Evolutionary conservation across 306 rosid genomes (phyloP), one percentile per base, ranked within the genome.

Genomic region (Trifolium repens): DNA sequence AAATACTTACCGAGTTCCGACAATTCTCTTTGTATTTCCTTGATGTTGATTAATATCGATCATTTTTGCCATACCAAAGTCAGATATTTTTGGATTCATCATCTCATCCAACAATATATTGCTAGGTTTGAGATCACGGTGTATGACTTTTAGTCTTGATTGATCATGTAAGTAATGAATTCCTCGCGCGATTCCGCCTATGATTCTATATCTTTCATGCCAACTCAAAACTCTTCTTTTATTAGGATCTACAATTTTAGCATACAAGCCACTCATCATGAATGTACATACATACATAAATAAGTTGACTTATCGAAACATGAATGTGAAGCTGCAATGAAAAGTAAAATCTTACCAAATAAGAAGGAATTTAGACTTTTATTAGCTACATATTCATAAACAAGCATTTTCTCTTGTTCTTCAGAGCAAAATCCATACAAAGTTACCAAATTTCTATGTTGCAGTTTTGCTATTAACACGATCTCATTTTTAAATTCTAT

Each of bases 311-410:
- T 32, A 22, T 19, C 14, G 5, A 46, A 46, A 46, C 52, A 46
- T 46, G n/a, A 46, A 46, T 46, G n/a, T 13, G 4, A 46, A 4
- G 16, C 37, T 58, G 3, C 63, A 14, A 6, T n/a, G 14, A 62
- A 34, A 62, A 34, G 7, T 32, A 2, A 37, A 34, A 32, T 14
- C 60, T 57, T 64, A 83, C 86, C 86, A 71, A 83, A 83, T 13
- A 83, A 57, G 57, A 79, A 83, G 17, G 44, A 62, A 62, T 83
- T 69, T 8, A 83, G 76, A 11, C 86, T 75, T 13, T 69, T 79
- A 65, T 83, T 83, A 35, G 81, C 57, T 15, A 75, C 63, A 17
- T 70, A 83, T 60, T 79, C 84, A 39, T 83, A 83, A 9, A 75
- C 53, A 17, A 75, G 57, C 14, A 83, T 80, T 22, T 83, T 67